Evolutionary conservation across 2,329 filamentous ascomycete genomes (phyloP), one percentile per base, ranked within the genome.

Genomic region (Ophiostoma novo-ulmi): DNA sequence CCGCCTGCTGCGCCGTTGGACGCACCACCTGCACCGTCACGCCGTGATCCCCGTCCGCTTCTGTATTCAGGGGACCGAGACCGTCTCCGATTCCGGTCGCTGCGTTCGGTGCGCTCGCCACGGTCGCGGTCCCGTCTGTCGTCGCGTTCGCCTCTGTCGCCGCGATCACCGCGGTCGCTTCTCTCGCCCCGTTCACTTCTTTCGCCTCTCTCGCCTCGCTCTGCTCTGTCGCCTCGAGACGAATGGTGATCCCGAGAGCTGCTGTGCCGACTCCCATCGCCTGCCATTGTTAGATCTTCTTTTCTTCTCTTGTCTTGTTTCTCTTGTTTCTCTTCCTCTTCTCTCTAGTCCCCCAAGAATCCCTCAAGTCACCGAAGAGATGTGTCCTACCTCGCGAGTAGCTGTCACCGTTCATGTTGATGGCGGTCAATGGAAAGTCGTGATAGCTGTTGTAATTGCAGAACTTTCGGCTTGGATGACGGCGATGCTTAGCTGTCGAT

Each of bases 21-120:
- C 3, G n/a, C 31, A 6, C 88, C 85, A 75, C 92, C 90, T 1
- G 68, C 68, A 70, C 86, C 87, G 69, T 95, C 91, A 75, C 91
- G 91, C 75, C 92, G 89, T 75, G 85, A 82, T 71, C 84, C 80
- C 73, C 89, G 84, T 71, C 89, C 86, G 75, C 88, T 83, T 77
- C 87, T 85, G 77, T 92, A 89, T 76, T 91, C 89, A 71, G 94
- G 94, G 22, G 94, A 98, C 78, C 94, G 89, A 73, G 94, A 97
- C 74, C 94, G 91, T 65, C 72, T 55, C 7, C 69, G 64, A 20
- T 81, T 93, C 87, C 77, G 85, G 70, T 88, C 87, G 75, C 63
- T 39, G 63, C 86, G 80, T 74, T 81, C 78, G 13, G 71, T 58
- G 65, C 77, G 68, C 67, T 70, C 75, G 69, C 77, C 76, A 1